These are phyloP conservation scores for Anthostomella pinea DNA, from an alignment of 2,329 filamentous ascomycete species.

Conservation along the genomic window DNA sequence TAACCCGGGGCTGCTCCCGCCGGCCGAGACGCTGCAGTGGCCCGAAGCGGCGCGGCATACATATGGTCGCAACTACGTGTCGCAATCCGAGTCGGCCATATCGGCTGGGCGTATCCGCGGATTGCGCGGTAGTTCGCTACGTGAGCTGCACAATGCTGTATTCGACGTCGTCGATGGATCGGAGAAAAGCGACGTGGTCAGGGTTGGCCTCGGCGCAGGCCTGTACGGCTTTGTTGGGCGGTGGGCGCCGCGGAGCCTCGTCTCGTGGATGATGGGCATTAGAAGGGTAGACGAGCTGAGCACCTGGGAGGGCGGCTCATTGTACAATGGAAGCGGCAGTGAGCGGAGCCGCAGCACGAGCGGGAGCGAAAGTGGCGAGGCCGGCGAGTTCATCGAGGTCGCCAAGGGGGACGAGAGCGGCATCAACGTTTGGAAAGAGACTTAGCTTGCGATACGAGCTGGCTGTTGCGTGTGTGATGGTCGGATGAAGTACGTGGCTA, in stretches of 20 bases:
- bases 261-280: slow-evolving; percentile 93
- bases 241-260: slow-evolving; percentile 71
- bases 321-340: slow-evolving; percentile 36
- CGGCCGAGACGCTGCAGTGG: slow-evolving; percentile 61
- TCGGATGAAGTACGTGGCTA: too few relatives aligned
- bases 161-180: slow-evolving; percentile 81
- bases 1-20: slow-evolving; percentile 38
- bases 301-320: slow-evolving; percentile 52
- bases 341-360: slow-evolving; percentile 31
- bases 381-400: slow-evolving; percentile 51
- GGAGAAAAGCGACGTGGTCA: slow-evolving; percentile 60
- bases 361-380: slow-evolving; percentile 25
- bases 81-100: slow-evolving; percentile 53
- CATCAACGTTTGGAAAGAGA: slow-evolving; percentile 44
- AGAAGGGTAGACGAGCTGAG: slow-evolving; percentile 57
- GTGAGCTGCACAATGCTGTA: slow-evolving; percentile 79
- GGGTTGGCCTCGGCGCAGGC: slow-evolving; percentile 79
- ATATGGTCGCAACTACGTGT: slow-evolving; percentile 62
- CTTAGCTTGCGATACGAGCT: too few relatives aligned
- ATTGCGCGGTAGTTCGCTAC: slow-evolving; percentile 66
- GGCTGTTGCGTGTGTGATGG: too few relatives aligned
- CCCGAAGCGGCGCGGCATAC: slow-evolving; percentile 55
- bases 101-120: slow-evolving; percentile 56
- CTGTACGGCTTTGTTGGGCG: slow-evolving; percentile 83
- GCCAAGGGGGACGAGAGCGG: slow-evolving; percentile 40